Conservation (phyloP, 208 protist genomes). For the Trypanosomatidae sp. region DNA sequence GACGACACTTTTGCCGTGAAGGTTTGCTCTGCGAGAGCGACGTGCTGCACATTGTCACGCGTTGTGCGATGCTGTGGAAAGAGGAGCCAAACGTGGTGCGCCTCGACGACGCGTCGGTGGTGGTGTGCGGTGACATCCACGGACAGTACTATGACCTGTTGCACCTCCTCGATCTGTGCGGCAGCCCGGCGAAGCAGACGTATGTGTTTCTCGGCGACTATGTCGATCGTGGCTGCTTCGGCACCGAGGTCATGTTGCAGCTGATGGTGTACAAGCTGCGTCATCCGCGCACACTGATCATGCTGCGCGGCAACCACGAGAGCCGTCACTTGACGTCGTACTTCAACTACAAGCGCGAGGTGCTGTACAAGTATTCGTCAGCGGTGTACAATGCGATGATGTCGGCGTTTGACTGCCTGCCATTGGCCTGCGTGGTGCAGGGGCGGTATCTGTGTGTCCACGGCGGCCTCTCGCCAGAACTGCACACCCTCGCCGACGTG, state of each 20-base stretch:
- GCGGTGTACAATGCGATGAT: conserved; percentile 85
- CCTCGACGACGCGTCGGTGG: conserved; percentile 64
- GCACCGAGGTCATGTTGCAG: conserved; percentile 83
- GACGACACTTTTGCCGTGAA: conserved; percentile 61
- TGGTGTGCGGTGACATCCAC: conserved; percentile 92
- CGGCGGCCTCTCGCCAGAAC: conserved; percentile 78
- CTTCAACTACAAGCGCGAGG: conserved; percentile 95
- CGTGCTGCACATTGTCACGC: conserved; percentile 54
- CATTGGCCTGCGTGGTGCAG: conserved; percentile 81
- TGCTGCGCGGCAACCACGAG: conserved; percentile 97
- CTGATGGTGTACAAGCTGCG: conserved; percentile 92
- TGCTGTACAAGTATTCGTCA: conserved; percentile 85
- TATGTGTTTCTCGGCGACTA: conserved; percentile 98
- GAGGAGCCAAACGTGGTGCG: conserved; percentile 80
- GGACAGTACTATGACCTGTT: conserved; percentile 96
- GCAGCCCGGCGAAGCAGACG: conserved; percentile 60
- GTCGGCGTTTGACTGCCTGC: conserved; percentile 89
- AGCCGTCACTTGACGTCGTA: conserved; percentile 95
- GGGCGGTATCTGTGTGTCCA: conserved; percentile 91
- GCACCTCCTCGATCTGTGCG: conserved; percentile 91
- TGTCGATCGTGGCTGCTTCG: conserved; percentile 89
- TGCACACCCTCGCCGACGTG: conserved; percentile 67
- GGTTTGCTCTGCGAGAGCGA: conserved; percentile 61
- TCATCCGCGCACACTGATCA: conserved; percentile 83
- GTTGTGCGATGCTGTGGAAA: conserved; percentile 33